Percentiles rank a stretch among this genome's conserved stretches.
Conservation (phyloP, 495 filamentous ascomycete species). For the Aspergillus carlsbadensis region DNA sequence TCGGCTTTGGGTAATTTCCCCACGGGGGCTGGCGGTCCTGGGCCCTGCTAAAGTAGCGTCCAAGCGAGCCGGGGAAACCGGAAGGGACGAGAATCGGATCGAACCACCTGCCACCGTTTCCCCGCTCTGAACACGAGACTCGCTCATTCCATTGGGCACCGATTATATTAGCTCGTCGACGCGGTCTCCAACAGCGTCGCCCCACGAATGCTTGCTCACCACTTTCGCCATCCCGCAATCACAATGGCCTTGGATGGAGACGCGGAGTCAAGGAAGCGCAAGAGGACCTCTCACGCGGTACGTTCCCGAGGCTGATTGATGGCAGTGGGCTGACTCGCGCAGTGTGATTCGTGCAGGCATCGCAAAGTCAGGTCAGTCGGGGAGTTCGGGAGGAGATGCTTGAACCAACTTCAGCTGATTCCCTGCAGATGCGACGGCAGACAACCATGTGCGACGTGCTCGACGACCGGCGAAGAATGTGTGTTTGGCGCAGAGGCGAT, state of each 20-base stretch:
- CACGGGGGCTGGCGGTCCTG: slow-evolving; percentile 8
- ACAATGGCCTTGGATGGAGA: neutral
- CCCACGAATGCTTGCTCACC: neutral
- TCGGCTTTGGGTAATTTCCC: slow-evolving; percentile 8
- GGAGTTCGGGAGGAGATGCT: neutral
- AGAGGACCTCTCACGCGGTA: slow-evolving; percentile 13
- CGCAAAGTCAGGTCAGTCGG: slow-evolving; percentile 11
- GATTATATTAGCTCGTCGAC: neutral
- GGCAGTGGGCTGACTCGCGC: neutral
- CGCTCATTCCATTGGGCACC: slow-evolving; percentile 1
- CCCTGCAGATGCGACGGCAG: slow-evolving; percentile 9
- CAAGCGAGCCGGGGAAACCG: slow-evolving; percentile 7
- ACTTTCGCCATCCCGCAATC: neutral
- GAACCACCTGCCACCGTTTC: neutral
- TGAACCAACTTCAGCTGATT: neutral
- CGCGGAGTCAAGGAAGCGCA: slow-evolving; percentile 8
- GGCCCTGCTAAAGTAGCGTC: neutral
- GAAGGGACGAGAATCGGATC: slow-evolving; percentile 1
- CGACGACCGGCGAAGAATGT: slow-evolving; percentile 7
- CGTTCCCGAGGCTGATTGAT: neutral
- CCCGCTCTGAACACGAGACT: neutral
- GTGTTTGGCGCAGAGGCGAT: slow-evolving; percentile 9
- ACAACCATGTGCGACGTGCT: slow-evolving; percentile 11
- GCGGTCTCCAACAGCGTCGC: neutral
- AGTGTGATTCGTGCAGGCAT: slow-evolving; percentile 13